Conservation (phyloP, 306 rosid species). For the Glycine tomentella region DNA sequence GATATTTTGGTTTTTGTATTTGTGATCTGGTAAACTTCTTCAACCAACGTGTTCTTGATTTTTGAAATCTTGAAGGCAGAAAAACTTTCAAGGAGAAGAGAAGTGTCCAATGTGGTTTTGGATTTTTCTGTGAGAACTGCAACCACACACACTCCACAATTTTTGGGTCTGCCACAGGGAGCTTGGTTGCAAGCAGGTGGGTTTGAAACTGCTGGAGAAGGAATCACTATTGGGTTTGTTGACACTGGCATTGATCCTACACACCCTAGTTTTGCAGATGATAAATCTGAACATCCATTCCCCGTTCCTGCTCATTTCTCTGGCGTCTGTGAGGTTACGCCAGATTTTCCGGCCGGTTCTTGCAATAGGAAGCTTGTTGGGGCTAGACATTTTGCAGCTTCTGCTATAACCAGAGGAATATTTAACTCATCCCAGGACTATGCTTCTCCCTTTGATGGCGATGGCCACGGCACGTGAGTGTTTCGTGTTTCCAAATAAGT, state of each 20-base stretch:
- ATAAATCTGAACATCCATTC: conserved; percentile 56
- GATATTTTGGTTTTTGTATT: not conserved
- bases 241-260: conserved; percentile 98
- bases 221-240: conserved; percentile 82
- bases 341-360: conserved; percentile 95
- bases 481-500: conserved; percentile 29
- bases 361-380: conserved; percentile 97
- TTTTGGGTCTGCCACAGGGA: conserved; percentile 90
- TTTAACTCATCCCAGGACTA: conserved; percentile 79
- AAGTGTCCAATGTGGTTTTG: conserved; percentile 82
- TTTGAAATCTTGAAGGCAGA: conserved; percentile 66
- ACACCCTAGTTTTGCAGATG: conserved; percentile 86
- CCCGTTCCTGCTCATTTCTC: conserved; percentile 78
- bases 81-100: conserved; percentile 82
- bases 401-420: conserved; percentile 91
- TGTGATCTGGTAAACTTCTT: conserved; percentile 26
- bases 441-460: conserved; percentile 95
- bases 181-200: conserved; percentile 94
- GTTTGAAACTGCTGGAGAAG: conserved; percentile 88
- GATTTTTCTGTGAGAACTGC: conserved; percentile 97
- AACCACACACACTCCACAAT: conserved; percentile 90
- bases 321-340: conserved; percentile 90
- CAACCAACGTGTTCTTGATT: not conserved
- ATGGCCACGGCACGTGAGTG: conserved; percentile 99
- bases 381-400: conserved; percentile 95